Base-by-base conservation (phyloP, 1,284 basidiomycete genomes). In the Fomitiporia mediterranea region DNA sequence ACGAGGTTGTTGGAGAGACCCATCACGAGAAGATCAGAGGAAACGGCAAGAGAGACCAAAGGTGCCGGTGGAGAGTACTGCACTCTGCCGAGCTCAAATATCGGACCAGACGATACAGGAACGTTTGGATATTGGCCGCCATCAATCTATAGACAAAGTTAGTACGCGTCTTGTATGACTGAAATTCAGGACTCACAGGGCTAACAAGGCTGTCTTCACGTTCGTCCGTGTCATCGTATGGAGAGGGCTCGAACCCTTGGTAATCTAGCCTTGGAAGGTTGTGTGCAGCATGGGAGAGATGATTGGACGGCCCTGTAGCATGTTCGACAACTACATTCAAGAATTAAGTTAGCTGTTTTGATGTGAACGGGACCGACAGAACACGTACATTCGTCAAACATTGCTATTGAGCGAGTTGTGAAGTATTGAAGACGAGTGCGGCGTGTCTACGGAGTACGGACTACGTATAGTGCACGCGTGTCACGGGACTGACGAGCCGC, bases 11-110 rank as follows among this genome's bases (percentile, higher is more conserved):
- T 87, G n/a, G 80, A 72, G 0, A 93, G 74, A 0, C 84, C 91
- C 82, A 95, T 92, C 52, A 84, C 86, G 51, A 98, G 81, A 64
- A 91, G 77, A 69, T 96, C 94, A 49, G 89, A 93, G 58, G 86
- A 86, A 55, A 94, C 89, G 17, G 84, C 86, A 44, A 97, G 81
- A 50, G 85, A 82, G 35, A 90, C 71, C 23, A 98, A 79, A 19
- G 86, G 79, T 1, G 91, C 89, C 17, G 92, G 88, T 34, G 94
- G 86, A 1, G 87, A 82, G 68, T 90, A 94, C 72, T 97, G 94
- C 8, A 97, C 93, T 61, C 85, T 80, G 49, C 86, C 89, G 15
- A 95, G 81, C 59, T 90, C 86, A 72, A 95, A 94, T 61, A 94
- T 80, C 8, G 90, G 86, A 7, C 79, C 71, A 11, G 77, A 71